phyloP scores from a whole-genome alignment of 116 monocot species.

The Posidonia oceanica region DNA sequence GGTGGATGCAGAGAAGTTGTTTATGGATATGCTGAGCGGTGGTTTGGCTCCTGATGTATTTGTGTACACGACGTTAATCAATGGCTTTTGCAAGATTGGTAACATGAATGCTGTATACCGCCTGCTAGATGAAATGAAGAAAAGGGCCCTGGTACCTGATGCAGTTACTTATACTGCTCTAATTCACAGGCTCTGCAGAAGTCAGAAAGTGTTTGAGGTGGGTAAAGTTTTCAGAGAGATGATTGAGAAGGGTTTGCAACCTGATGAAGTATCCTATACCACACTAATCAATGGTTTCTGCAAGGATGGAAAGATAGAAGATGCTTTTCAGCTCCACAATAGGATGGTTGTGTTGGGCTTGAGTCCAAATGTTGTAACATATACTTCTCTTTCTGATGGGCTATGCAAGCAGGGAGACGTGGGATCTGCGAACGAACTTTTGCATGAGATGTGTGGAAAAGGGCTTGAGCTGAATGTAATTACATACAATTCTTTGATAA shows the following conservation, averaged over 20 bases:
- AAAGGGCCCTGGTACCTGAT: conserved; percentile 38
- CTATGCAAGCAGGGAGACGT: conserved; percentile 80
- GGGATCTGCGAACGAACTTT: conserved; percentile 76
- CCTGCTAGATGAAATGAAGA: conserved; percentile 49
- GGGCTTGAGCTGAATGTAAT: conserved; percentile 61
- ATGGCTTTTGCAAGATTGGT: conserved; percentile 43
- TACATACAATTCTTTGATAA: conserved; percentile 89
- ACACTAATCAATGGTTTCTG: conserved; percentile 69
- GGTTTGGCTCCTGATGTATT: conserved; percentile 50
- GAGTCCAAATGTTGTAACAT: conserved; percentile 77
- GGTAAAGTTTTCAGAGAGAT: conserved; percentile 53
- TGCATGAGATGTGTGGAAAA: conserved; percentile 63
- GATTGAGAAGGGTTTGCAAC: conserved; percentile 30
- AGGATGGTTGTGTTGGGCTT: conserved; percentile 55
- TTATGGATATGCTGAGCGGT: conserved; percentile 35
- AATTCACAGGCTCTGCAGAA: conserved; percentile 48
- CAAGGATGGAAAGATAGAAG: conserved; percentile 56
- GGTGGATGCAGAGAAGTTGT: conserved; percentile 41
- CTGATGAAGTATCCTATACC: conserved; percentile 71
- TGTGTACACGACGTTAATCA: conserved; percentile 69
- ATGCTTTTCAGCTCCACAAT: conserved; percentile 62
- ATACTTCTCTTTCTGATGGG: conserved; percentile 85
- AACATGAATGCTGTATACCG: conserved; percentile 24
- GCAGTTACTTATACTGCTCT: conserved; percentile 57
- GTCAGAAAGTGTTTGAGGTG: conserved; percentile 43